These are phyloP conservation scores for Gyromitra esculenta DNA, from an alignment of 2,329 filamentous ascomycete species.

Conservation along the genomic window DNA sequence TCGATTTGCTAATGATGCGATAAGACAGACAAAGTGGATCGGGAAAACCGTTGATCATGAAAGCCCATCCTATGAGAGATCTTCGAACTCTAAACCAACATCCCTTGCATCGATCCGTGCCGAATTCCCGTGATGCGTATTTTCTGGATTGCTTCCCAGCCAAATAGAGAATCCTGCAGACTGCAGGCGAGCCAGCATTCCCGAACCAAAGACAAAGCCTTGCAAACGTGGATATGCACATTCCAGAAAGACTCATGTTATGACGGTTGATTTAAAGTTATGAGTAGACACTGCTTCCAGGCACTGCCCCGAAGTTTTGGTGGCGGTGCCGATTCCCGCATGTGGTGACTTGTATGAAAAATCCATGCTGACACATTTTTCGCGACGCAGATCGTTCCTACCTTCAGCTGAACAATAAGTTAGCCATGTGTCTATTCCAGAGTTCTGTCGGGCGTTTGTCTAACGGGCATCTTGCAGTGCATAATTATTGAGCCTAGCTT, in stretches of 20 bases:
- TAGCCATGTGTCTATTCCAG: neutral
- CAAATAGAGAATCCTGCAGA: slow-evolving; percentile 27
- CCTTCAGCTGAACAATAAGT: neutral
- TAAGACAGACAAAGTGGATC: slow-evolving; percentile 28
- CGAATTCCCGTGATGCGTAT: slow-evolving; percentile 27
- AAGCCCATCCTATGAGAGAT: slow-evolving; percentile 33
- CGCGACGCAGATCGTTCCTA: slow-evolving; percentile 21
- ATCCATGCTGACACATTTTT: slow-evolving; percentile 4
- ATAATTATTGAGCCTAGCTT: neutral
- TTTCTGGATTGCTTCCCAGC: slow-evolving; percentile 3
- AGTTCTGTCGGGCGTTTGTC: neutral
- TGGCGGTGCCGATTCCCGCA: slow-evolving; percentile 14
- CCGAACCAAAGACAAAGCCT: slow-evolving; percentile 16
- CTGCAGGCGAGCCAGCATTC: slow-evolving; percentile 19
- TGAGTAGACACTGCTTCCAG: slow-evolving; percentile 10
- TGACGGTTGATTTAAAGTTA: slow-evolving; percentile 16
- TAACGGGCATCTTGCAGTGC: slow-evolving; percentile 16
- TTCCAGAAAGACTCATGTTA: slow-evolving; percentile 26
- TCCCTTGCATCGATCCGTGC: slow-evolving; percentile 25
- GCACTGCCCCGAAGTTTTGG: slow-evolving; percentile 9
- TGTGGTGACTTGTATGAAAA: slow-evolving; percentile 14
- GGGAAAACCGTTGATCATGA: slow-evolving; percentile 29
- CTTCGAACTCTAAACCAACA: slow-evolving; percentile 38
- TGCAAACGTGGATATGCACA: slow-evolving; percentile 21
- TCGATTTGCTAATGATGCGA: slow-evolving; percentile 31